Percentiles rank a stretch among this genome's conserved stretches.
These are phyloP conservation scores for Porogramme epimiltina DNA, from an alignment of 1,284 basidiomycete species.

Conservation along the genomic window DNA sequence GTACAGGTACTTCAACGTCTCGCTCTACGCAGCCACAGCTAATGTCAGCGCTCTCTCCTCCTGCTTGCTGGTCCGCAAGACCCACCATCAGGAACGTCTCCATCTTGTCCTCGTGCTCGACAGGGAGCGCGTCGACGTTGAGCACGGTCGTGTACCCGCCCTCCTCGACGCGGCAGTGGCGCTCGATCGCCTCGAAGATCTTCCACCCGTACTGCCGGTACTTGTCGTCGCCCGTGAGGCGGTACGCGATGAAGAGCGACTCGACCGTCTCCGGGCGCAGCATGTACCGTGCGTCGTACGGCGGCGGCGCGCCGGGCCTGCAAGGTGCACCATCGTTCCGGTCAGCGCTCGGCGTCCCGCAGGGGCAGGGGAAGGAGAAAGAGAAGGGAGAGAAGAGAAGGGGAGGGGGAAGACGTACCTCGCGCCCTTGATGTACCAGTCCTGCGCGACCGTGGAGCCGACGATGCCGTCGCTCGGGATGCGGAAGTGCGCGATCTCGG, in stretches of 20 bases:
- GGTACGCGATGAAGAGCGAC: conserved; percentile 87
- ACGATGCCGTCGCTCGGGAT: conserved; percentile 55
- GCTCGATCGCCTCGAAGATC: conserved; percentile 90
- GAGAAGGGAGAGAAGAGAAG: neutral
- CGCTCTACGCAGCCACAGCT: conserved; percentile 52
- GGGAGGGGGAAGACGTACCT: conserved; percentile 39
- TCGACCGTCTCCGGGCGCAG: conserved; percentile 94
- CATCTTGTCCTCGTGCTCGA: conserved; percentile 83
- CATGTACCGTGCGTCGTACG: conserved; percentile 90
- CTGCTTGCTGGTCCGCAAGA: conserved; percentile 3
- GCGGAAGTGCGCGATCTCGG: conserved; percentile 83
- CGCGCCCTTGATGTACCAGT: conserved; percentile 90
- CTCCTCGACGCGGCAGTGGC: conserved; percentile 70
- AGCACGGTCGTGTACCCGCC: conserved; percentile 88
- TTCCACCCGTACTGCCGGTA: conserved; percentile 89
- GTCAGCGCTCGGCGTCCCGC: neutral
- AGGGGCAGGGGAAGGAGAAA: too few relatives aligned
- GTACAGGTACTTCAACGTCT: conserved; percentile 95
- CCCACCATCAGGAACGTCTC: conserved; percentile 91
- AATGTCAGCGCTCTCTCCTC: neutral
- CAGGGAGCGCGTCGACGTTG: conserved; percentile 80
- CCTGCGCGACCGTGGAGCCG: conserved; percentile 43
- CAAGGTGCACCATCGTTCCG: too few relatives aligned
- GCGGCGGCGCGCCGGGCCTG: conserved; percentile 50
- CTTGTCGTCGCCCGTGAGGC: conserved; percentile 80